Evolutionary conservation across 768 basidiomycete genomes (phyloP), one percentile per base, ranked within the genome.

Genomic region (Boletus sp.): DNA sequence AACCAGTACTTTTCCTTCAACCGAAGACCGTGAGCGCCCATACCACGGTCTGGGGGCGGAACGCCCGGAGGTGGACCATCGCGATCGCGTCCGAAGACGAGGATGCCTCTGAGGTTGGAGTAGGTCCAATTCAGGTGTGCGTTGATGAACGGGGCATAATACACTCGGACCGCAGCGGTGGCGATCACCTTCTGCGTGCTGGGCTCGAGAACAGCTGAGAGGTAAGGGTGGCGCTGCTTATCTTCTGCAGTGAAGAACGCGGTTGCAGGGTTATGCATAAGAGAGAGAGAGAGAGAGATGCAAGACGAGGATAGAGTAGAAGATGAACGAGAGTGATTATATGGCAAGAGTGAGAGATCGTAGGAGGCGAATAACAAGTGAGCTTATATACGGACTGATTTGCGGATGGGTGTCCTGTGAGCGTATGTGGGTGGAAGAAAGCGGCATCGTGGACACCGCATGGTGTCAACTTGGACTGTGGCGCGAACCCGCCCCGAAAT

Each of bases 61-160:
- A 56, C 47, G 35, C 56, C 57, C 14, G 69, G 69, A 2, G 68
- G 68, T 8, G 53, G 49, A 14, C 54, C 60, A 14, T 71, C 67
- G 42, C 66, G 69, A 64, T 69, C 68, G 41, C 66, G 67, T 14
- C 77, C 77, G 55, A 88, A 85, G 25, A 81, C 77, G 30, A 88
- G 72, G 17, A 77, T 79, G 23, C 87, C 87, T 53, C 75, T 76
- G 64, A 87, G 74, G 34, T 80, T 78, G 23, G 84, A 82, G 59
- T 77, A 83, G 9, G 73, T 73, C 87, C 87, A 88, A 45, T 80
- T 77, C 62, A 64, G 70, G 62, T 71, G 77, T 63, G 68, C 68
- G 50, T 63, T 73, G 56, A 64, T 72, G 61, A 83, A 78, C 33
- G 80, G 77, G 5, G 83, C 78, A 66, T 86, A 83, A 64, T 87